Percentiles rank a stretch among this genome's conserved stretches.
Conservation (phyloP, 257 asterid genomes). For the Scutellaria baicalensis region DNA sequence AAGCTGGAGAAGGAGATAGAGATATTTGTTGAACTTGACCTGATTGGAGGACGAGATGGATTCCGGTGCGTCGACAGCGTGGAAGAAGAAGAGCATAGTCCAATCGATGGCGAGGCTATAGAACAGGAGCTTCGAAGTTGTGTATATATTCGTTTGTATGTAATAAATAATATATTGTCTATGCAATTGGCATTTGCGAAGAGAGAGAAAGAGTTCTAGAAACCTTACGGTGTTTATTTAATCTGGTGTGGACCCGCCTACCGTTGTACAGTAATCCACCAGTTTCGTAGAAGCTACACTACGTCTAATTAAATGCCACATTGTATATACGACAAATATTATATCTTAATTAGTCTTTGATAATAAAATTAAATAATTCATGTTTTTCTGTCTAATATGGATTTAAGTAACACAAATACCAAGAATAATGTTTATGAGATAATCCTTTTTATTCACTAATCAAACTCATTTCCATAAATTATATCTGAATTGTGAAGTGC, state of each 20-base stretch:
- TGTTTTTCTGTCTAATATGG: too few species aligned
- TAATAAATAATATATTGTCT: not conserved
- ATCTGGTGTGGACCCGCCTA: conserved; percentile 25
- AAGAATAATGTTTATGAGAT: too few species aligned
- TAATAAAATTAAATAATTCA: too few species aligned
- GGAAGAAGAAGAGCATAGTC: not conserved
- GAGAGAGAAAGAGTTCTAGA: not conserved
- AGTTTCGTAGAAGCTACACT: not conserved
- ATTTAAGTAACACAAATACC: too few species aligned
- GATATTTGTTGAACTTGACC: not conserved
- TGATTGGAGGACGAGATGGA: not conserved
- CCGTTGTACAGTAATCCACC: not conserved
- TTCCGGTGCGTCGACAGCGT: conserved; percentile 4
- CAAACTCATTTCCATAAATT: too few species aligned
- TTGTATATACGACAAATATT: too few species aligned
- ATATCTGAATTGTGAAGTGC: too few species aligned
- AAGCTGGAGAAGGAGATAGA: not conserved
- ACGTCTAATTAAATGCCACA: too few species aligned
- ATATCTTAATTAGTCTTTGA: too few species aligned
- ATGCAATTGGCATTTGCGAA: not conserved
- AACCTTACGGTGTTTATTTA: not conserved
- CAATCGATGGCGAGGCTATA: conserved; percentile 9
- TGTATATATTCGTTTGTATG: not conserved
- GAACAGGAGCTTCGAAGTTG: conserved; percentile 12
- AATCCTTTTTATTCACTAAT: too few species aligned